Base-by-base conservation (phyloP, 1,284 basidiomycete species). In the Naganishia cerealis region DNA sequence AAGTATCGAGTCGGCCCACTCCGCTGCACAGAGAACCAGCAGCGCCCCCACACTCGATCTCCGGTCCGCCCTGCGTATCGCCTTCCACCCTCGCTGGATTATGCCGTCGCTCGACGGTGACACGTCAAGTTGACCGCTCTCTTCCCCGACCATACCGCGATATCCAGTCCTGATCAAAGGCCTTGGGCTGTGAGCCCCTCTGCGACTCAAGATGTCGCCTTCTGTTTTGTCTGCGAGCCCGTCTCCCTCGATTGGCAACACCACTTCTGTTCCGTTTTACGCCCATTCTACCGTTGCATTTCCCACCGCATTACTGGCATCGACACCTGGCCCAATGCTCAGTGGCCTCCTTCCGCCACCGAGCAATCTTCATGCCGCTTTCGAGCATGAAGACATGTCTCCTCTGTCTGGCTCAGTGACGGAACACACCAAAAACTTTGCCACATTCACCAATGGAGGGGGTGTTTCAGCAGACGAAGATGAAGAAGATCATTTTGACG, bases 401-500 rank as follows among this genome's bases (percentile, higher is more conserved):
- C 21, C 42, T 26, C 21, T 33, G 43, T 33, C 40, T 9, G 26
- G 42, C 40, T 18, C 24, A 3, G 48, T 46, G 5, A 53, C 50
- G 36, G 61, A 46, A 16, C 29, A 29, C 29, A 36, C 13, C 50
- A 29, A 24, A 9, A 39, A 9, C 24, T 43, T 46, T 59, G 12
- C 42, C 6, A 29, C 42, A 26, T 39, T 26, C 21, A 43, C 42
- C 7, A 24, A 48, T 24, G 59, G 16, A 8, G 18, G 29, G 10
- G 48, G 18, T 21, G 29, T 43, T 15, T 38, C 40, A 16, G 48
- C 50, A 4, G 57, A 59, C 7, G 59, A 52, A 18, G 59, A 63
- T 3, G 61, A 63, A 43, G 61, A 63, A n/a, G 61, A 63, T 54
- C 61, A 63, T 42, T 63, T 63, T 18, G 61, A 63, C 38, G 61